phyloP scores from a whole-genome alignment of 495 filamentous ascomycete genomes.

The Oleoguttula mirabilis region DNA sequence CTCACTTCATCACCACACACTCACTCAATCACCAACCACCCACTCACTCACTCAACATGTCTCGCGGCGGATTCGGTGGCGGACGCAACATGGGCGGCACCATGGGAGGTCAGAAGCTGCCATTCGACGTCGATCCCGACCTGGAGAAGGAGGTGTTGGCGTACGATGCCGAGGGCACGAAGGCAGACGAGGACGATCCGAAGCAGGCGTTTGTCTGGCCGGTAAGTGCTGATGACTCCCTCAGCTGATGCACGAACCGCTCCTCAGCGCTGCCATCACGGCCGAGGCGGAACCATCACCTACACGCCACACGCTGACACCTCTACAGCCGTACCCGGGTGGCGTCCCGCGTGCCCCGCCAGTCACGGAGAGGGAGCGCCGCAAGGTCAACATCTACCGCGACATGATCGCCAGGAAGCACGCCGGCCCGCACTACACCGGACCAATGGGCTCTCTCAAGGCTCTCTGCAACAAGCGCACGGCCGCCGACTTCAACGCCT shows the following conservation, averaged over 20 bases:
- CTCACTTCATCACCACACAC: no score
- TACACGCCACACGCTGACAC: slow-evolving; percentile 1
- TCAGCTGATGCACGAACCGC: not conserved
- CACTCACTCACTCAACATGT: not conserved
- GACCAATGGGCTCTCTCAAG: slow-evolving; percentile 25
- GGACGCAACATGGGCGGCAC: not conserved
- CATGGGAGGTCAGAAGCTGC: not conserved
- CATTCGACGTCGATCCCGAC: slow-evolving; percentile 1
- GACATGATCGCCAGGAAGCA: slow-evolving; percentile 40
- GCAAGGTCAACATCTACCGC: slow-evolving; percentile 35
- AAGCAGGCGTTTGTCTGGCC: not conserved
- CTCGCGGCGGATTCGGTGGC: not conserved
- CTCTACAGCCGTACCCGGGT: slow-evolving; percentile 12
- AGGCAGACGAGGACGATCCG: not conserved
- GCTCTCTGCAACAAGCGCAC: slow-evolving; percentile 12
- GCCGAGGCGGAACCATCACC: no score
- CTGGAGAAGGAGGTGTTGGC: not conserved
- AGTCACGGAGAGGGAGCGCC: slow-evolving; percentile 23
- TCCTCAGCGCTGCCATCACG: not conserved
- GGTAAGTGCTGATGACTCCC: not conserved
- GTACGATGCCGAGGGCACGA: not conserved
- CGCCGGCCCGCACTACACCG: slow-evolving; percentile 46
- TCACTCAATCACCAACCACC: no score
- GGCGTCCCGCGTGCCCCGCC: slow-evolving; percentile 23
- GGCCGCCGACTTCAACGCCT: slow-evolving; percentile 41